phyloP scores from a whole-genome alignment of 1,139 yeast genomes.

The Candida sojae region DNA sequence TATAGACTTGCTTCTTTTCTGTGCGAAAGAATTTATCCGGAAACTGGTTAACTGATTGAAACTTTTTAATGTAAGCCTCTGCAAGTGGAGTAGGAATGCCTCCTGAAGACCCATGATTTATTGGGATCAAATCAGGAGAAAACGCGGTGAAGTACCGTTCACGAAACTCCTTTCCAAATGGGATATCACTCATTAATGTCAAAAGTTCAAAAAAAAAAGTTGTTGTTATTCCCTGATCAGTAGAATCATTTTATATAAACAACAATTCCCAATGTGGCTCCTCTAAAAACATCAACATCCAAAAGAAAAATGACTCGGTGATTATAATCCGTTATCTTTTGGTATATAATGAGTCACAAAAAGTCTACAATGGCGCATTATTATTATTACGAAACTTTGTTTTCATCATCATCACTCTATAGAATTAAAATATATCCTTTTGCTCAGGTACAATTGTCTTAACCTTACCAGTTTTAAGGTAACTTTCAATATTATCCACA shows the following conservation, averaged over 20 bases:
- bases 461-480: slow-evolving; percentile 58
- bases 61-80: background rate
- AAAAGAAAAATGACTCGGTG: too few species aligned
- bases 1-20: slow-evolving; percentile 23
- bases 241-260: too few species aligned
- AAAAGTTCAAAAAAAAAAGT: too few species aligned
- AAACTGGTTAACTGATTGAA: background rate
- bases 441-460: slow-evolving; percentile 68
- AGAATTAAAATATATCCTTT: slow-evolving; percentile 14
- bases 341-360: too few species aligned
- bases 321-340: too few species aligned
- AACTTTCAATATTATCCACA: slow-evolving; percentile 44
- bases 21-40: slow-evolving; percentile 40
- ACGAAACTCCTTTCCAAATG: slow-evolving; percentile 3
- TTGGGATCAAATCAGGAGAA: background rate
- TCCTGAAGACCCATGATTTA: background rate
- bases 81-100: background rate
- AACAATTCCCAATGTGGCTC: too few species aligned
- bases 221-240: too few species aligned
- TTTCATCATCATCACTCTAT: background rate
- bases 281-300: too few species aligned
- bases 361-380: too few species aligned
- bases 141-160: background rate
- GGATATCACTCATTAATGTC: background rate
- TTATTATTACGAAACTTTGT: too few species aligned